Evolutionary conservation across 2,329 filamentous ascomycete species (phyloP).

Genomic region (Emergomyces pasteurianus): DNA sequence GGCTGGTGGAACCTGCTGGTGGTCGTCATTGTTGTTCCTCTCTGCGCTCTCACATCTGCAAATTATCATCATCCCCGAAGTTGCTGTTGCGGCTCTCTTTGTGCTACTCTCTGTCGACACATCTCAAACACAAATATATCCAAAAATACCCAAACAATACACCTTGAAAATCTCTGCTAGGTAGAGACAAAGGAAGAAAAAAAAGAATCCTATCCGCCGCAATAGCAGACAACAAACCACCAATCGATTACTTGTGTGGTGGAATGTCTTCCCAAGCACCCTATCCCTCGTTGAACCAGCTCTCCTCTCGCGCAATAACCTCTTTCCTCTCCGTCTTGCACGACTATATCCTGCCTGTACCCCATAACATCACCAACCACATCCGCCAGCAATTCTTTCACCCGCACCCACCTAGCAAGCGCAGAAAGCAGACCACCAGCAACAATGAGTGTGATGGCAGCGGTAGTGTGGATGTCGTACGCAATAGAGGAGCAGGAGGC

Average conservation of each 20-base stretch:
- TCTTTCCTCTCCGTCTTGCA: background rate
- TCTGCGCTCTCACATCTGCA: background rate
- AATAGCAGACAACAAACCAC: background rate
- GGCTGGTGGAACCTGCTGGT: background rate
- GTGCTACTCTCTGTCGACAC: background rate
- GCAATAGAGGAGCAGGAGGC: background rate
- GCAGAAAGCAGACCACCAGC: background rate
- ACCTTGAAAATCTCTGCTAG: no score
- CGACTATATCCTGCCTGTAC: background rate
- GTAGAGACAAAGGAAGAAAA: no score
- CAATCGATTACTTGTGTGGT: no score
- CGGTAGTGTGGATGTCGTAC: conserved; percentile 1
- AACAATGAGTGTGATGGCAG: background rate
- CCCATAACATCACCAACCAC: background rate
- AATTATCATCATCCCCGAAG: background rate
- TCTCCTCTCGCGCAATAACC: background rate
- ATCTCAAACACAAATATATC: background rate
- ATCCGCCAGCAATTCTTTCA: background rate
- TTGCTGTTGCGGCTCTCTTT: background rate
- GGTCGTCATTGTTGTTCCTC: background rate
- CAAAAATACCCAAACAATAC: no score
- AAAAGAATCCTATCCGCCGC: background rate
- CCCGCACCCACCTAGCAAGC: background rate
- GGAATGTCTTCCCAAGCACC: background rate
- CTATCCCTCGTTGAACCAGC: background rate